Conservation (phyloP, 225 moss, liverwort and hornwort genomes). For the Straminergon stramineum region DNA sequence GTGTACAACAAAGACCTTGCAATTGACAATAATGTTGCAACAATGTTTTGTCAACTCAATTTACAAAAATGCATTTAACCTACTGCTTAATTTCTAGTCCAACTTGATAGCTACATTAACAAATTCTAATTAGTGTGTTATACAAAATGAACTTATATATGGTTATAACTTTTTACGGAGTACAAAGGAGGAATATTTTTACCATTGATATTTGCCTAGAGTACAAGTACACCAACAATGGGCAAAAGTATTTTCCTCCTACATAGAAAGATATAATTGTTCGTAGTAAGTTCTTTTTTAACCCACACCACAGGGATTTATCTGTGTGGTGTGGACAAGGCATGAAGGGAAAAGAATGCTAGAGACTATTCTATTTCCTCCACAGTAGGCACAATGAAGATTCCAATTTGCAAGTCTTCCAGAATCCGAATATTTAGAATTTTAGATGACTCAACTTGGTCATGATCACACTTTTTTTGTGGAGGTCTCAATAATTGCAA, state of each 20-base stretch:
- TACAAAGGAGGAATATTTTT: rapidly evolving
- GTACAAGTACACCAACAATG: not conserved
- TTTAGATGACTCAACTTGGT: not conserved
- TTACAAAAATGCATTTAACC: not conserved
- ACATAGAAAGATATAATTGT: not conserved
- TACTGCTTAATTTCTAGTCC: rapidly evolving
- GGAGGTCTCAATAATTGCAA: not conserved
- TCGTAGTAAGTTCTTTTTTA: not conserved
- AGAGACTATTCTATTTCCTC: not conserved
- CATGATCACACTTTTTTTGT: not conserved
- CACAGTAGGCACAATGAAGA: not conserved
- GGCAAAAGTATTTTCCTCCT: not conserved
- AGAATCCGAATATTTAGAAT: not conserved
- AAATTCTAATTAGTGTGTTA: rapidly evolving
- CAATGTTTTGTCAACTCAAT: not conserved
- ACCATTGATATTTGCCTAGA: no score
- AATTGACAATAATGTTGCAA: not conserved
- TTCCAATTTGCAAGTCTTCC: not conserved
- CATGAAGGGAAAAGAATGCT: no score
- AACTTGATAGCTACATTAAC: not conserved
- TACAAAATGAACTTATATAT: not conserved
- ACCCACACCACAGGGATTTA: not conserved
- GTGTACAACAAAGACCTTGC: no score
- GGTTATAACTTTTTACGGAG: no score
- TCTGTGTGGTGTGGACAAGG: rapidly evolving